Base-by-base conservation (phyloP, 202 grass and related monocot genomes). In the Carex sylvatica region DNA sequence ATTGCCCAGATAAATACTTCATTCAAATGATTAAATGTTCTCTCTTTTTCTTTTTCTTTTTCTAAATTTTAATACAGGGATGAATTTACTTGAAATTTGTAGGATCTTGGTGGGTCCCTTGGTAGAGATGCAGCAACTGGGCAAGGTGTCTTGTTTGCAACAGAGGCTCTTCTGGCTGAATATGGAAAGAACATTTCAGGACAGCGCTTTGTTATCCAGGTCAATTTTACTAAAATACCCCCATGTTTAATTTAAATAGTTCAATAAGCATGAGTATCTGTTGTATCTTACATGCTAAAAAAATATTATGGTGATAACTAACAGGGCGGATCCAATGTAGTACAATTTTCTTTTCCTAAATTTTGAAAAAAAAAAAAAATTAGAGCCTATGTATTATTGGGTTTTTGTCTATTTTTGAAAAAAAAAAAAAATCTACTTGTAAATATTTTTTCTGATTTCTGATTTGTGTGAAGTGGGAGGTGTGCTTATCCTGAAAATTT, bases 71-170 rank as follows among this genome's bases (percentile, higher is more conserved):
- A 35, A 4, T 35, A 35, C 33, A 35, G 4, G 33, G 33, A 35
- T 35, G 33, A 35, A 35, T 87, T 68, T 66, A 63, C 55, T 86
- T 87, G 49, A 65, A 80, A 19, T 30, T 70, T 82, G 42, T 71
- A 99, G 96, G 96, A 99, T 69, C 93, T 99, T 80, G 96, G 96
- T 65, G 96, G 96, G 70, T 99, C 96, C 24, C 85, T 99, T 64
- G 96, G 96, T 69, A 91, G 96, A 86, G 96, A 99, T 72, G 96
- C 96, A 68, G 96, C 96, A 19, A 99, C 96, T 16, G 96, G 96
- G 86, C 91, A 88, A 77, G 96, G 96, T 49, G 93, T 99, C 83
- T 71, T 99, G 44, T 99, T 99, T 77, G 96, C 89, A 51, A 92
- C 96, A 67, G 86, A 99, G 86, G 96, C 93, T 8, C 83, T 99